A percentile compares a stretch with the other conserved stretches of the same genome.
phyloP scores from a whole-genome alignment of 2,329 filamentous ascomycete genomes.

The Cladophialophora psammophila region DNA sequence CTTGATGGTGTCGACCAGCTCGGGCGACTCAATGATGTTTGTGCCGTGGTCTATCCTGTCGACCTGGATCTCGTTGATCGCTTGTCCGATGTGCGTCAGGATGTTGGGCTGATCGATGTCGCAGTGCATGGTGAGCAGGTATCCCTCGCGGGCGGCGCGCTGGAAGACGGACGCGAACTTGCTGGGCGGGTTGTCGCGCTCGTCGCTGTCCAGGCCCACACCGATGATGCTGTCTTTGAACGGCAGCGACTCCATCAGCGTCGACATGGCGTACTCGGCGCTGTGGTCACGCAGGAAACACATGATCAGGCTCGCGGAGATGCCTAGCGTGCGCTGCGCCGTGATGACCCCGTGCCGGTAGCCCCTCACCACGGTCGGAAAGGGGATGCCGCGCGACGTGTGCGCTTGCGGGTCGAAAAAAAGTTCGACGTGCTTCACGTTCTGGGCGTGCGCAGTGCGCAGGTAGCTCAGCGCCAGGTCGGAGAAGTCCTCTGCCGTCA shows the following conservation, averaged over 20 bases:
- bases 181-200: constrained; percentile 39
- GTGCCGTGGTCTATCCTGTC: constrained; percentile 42
- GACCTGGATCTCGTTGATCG: constrained; percentile 37
- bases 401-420: constrained; percentile 86
- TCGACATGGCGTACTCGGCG: constrained; percentile 40
- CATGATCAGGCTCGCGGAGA: constrained; percentile 71
- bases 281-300: constrained; percentile 67
- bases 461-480: constrained; percentile 77
- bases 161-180: constrained; percentile 39
- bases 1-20: constrained; percentile 30
- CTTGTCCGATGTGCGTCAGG: constrained; percentile 53
- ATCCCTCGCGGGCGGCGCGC: constrained; percentile 47
- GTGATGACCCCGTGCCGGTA: constrained; percentile 66
- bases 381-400: constrained; percentile 66
- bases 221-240: constrained; percentile 40
- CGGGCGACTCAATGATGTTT: constrained; percentile 36
- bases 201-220: constrained; percentile 41
- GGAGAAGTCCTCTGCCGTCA: constrained; percentile 72
- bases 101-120: constrained; percentile 61
- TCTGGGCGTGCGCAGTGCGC: constrained; percentile 66
- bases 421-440: constrained; percentile 75
- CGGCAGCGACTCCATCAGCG: constrained; percentile 38
- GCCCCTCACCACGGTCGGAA: constrained; percentile 69
- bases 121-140: constrained; percentile 59
- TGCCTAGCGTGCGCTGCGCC: constrained; percentile 68